These are phyloP conservation scores for Pythium coloratum DNA, from an alignment of 352 stramenopile species.

Conservation along the genomic window DNA sequence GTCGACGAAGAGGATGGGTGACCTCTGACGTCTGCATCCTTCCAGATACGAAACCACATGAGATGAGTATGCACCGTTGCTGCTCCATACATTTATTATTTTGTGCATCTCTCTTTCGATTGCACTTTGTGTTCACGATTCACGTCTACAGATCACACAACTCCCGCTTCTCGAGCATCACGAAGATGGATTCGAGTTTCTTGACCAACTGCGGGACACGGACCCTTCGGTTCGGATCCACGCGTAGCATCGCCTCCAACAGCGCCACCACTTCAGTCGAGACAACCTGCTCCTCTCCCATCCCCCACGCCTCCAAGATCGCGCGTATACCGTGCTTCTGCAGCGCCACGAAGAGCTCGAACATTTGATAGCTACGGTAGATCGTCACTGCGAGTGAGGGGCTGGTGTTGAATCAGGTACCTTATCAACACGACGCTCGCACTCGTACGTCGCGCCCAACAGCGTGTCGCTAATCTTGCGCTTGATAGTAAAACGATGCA, in stretches of 20 bases:
- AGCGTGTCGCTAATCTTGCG: slow-evolving; percentile 26
- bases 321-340: neutral
- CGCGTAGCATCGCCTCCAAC: neutral
- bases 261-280: neutral
- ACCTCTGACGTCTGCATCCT: too few species aligned
- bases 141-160: too few species aligned
- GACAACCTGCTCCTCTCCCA: neutral
- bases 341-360: neutral
- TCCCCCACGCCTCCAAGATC: slow-evolving; percentile 3
- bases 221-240: neutral
- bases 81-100: neutral
- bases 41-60: too few species aligned
- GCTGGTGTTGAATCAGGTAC: neutral
- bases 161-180: too few species aligned
- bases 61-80: too few species aligned
- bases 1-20: too few species aligned
- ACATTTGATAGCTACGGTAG: slow-evolving; percentile 16
- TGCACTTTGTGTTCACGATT: neutral
- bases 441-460: slow-evolving; percentile 22
- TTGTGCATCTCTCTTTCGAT: neutral
- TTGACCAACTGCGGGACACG: neutral
- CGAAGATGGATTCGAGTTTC: neutral
- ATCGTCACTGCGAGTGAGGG: neutral
- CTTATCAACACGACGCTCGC: neutral
- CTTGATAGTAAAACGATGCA: slow-evolving; percentile 18